Conservation (phyloP, 2,329 filamentous ascomycete genomes). For the Neofusicoccum cordaticola region DNA sequence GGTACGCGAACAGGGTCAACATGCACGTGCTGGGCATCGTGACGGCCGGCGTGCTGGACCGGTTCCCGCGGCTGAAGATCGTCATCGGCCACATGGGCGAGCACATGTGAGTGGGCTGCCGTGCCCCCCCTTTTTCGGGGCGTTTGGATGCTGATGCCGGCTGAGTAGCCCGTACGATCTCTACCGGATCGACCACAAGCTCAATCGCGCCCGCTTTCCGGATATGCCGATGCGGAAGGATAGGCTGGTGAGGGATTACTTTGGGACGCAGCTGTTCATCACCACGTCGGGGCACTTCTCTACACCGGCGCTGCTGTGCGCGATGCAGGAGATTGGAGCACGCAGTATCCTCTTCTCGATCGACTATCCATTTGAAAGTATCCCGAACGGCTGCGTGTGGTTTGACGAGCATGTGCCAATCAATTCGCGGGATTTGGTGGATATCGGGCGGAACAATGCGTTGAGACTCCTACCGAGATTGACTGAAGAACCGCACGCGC, state of each 20-base stretch:
- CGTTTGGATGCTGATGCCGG: background rate
- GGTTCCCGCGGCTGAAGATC: slow-evolving; percentile 45
- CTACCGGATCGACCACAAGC: slow-evolving; percentile 47
- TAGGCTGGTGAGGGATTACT: slow-evolving; percentile 55
- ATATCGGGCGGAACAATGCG: slow-evolving; percentile 48
- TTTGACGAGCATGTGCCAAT: slow-evolving; percentile 40
- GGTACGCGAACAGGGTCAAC: slow-evolving; percentile 50
- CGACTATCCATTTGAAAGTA: slow-evolving; percentile 53
- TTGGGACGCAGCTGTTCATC: slow-evolving; percentile 55
- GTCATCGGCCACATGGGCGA: slow-evolving; percentile 50
- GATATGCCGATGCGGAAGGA: slow-evolving; percentile 42
- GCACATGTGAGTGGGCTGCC: slow-evolving; percentile 32
- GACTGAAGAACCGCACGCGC: background rate
- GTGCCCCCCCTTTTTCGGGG: background rate
- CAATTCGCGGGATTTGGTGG: slow-evolving; percentile 34
- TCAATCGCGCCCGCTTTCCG: slow-evolving; percentile 42
- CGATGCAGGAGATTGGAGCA: slow-evolving; percentile 49
- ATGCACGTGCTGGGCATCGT: slow-evolving; percentile 56
- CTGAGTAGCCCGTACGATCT: slow-evolving; percentile 42
- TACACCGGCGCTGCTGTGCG: slow-evolving; percentile 51
- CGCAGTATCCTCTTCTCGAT: slow-evolving; percentile 54
- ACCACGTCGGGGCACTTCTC: slow-evolving; percentile 58
- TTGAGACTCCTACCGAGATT: slow-evolving; percentile 37
- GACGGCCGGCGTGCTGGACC: slow-evolving; percentile 50
- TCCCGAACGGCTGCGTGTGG: slow-evolving; percentile 43